Evolutionary conservation across 2,329 filamentous ascomycete species (phyloP), one percentile per base, ranked within the genome.

Genomic region (Trichophyton mentagrophytes): DNA sequence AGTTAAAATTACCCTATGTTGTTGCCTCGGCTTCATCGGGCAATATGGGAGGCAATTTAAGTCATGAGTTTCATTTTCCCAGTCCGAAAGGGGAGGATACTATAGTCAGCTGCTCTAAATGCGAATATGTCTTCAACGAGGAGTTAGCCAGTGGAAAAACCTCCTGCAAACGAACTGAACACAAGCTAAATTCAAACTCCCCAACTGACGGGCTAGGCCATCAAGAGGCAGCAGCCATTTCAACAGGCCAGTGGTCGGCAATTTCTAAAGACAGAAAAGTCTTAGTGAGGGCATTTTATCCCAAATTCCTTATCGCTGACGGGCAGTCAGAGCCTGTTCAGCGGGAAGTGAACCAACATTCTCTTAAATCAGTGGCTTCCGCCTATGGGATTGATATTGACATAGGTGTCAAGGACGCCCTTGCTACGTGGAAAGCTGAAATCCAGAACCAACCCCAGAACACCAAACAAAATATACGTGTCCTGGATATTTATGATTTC

Each of bases 21-120:
- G 85, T 95, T 20, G 92, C 92, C 1, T 85, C 89, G 66, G 93
- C 93, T 5, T 91, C 91, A 71, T 96, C 92, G 0, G 93, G 93
- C n/a, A 89, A 90, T 65, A 99, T 99, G 83, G 93, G 93, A 36
- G 93, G 93, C 11, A 87, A 86, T 65, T 75, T 96, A 42, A 97
- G 91, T 71, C 93, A 99, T 71, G 93, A 99, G 69, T 99, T 95
- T 70, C 93, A 96, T 70, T 86, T 96, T 58, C 81, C 87, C 1
- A 89, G 86, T 33, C 70, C 81, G 0, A 85, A 87, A 57, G 93
- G 93, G 6, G 93, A 97, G 71, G 93, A 99, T 68, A 85, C 83
- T 1, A 80, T 99, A 42, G 83, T 95, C 64, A 85, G 79, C 64
- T 99, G 93, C 71, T 76, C 76, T 22, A 75, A 73, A 9, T 99